phyloP scores from a whole-genome alignment of 345 rosid genomes.

The Garcia nutans region DNA sequence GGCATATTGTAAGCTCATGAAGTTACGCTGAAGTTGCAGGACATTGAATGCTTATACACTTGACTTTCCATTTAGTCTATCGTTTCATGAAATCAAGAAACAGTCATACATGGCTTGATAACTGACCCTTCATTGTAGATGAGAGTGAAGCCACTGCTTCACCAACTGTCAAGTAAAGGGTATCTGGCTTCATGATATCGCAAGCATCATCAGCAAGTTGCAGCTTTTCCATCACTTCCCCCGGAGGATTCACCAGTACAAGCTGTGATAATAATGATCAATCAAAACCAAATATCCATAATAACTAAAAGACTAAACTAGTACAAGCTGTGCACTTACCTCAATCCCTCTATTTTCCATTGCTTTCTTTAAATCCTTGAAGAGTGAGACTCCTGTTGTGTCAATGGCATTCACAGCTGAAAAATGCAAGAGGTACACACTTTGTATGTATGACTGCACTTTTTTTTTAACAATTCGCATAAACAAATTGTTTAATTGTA shows the following conservation, averaged over 20 bases:
- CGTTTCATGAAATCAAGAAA: neutral
- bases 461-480: too few relatives aligned
- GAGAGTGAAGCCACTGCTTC: constrained; percentile 84
- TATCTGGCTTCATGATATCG: constrained; percentile 47
- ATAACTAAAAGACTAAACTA: neutral
- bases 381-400: constrained; percentile 72
- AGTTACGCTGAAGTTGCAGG: neutral
- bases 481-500: too few relatives aligned
- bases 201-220: constrained; percentile 53
- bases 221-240: constrained; percentile 84
- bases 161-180: constrained; percentile 75
- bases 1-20: neutral
- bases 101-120: constrained; percentile 41
- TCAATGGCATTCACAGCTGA: constrained; percentile 82
- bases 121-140: constrained; percentile 46
- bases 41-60: neutral
- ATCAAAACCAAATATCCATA: neutral
- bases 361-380: constrained; percentile 62
- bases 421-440: neutral
- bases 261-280: constrained; percentile 45
- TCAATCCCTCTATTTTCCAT: constrained; percentile 50
- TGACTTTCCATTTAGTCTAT: neutral
- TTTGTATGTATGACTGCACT: too few relatives aligned
- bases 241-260: constrained; percentile 84
- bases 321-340: constrained; percentile 35